Evolutionary conservation across 2,329 filamentous ascomycete genomes (phyloP).

Genomic region (Calonectria hawksworthii): DNA sequence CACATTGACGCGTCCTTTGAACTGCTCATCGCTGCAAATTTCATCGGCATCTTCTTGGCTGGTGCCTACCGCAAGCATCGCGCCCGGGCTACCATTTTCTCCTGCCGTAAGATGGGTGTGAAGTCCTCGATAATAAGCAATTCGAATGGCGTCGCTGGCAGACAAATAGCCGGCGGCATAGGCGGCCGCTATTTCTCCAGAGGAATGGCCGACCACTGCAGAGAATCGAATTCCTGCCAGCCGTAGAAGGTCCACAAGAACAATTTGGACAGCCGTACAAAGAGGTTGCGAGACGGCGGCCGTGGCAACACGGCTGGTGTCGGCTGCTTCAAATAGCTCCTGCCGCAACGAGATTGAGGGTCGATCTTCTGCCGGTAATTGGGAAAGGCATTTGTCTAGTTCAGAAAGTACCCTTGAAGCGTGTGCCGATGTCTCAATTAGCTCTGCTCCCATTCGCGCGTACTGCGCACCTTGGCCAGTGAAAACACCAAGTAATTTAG

Average conservation of each 20-base stretch:
- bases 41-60: conserved; percentile 33
- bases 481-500: conserved; percentile 47
- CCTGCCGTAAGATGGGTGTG: conserved; percentile 14
- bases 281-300: conserved; percentile 50
- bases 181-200: conserved; percentile 64
- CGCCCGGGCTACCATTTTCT: background rate
- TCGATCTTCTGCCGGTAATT: conserved; percentile 37
- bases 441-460: conserved; percentile 49
- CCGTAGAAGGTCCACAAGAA: conserved; percentile 45
- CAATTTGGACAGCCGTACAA: conserved; percentile 48
- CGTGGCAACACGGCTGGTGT: conserved; percentile 23
- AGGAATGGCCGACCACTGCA: conserved; percentile 62
- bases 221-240: conserved; percentile 50
- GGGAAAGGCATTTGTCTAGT: conserved; percentile 39
- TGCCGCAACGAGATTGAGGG: conserved; percentile 39
- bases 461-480: conserved; percentile 54
- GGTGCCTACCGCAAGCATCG: conserved; percentile 43
- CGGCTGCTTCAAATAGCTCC: conserved; percentile 4
- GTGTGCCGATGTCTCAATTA: conserved; percentile 32
- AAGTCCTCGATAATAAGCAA: conserved; percentile 36
- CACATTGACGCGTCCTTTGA: conserved; percentile 39
- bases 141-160: conserved; percentile 40
- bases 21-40: conserved; percentile 16
- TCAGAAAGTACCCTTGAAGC: conserved; percentile 27
- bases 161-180: conserved; percentile 62